Conservation (phyloP, 768 basidiomycete genomes). For the Bullera alba region DNA sequence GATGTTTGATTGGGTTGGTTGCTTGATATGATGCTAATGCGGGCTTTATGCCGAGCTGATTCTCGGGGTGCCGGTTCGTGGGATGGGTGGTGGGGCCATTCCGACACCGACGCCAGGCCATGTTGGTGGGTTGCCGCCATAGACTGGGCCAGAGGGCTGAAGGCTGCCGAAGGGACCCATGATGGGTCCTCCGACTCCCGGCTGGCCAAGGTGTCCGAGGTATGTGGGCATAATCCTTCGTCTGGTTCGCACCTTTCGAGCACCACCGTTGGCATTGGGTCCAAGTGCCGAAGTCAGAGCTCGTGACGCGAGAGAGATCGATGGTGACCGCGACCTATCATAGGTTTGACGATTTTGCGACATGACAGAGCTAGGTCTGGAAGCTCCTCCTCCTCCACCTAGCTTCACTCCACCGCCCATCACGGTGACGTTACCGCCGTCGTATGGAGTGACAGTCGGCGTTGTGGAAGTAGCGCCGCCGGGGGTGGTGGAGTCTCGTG, state of each 20-base stretch:
- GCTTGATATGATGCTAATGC: no score
- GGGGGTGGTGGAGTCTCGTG: background rate
- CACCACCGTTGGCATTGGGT: slow-evolving; percentile 6
- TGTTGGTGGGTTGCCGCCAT: background rate
- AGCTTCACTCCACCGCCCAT: slow-evolving; percentile 48
- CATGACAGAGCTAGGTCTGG: slow-evolving; percentile 23
- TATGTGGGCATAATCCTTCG: slow-evolving; percentile 42
- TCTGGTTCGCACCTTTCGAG: slow-evolving; percentile 28
- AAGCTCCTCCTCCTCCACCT: slow-evolving; percentile 33
- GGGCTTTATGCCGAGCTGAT: no score
- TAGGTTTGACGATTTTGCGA: slow-evolving; percentile 10
- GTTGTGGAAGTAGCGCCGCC: slow-evolving; percentile 5
- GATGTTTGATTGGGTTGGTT: no score
- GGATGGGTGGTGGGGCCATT: slow-evolving; percentile 9
- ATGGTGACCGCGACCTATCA: slow-evolving; percentile 35
- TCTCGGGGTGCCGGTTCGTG: no score
- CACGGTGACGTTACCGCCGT: slow-evolving; percentile 47
- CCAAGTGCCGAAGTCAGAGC: slow-evolving; percentile 25
- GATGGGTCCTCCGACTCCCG: slow-evolving; percentile 35
- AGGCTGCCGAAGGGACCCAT: slow-evolving; percentile 19
- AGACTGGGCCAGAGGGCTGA: background rate
- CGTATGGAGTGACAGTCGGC: slow-evolving; percentile 44
- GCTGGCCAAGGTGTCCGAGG: slow-evolving; percentile 31
- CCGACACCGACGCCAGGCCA: slow-evolving; percentile 13
- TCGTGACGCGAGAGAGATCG: slow-evolving; percentile 35